Conservation (phyloP, 139 green algal species). For the Micractinium sp. region DNA sequence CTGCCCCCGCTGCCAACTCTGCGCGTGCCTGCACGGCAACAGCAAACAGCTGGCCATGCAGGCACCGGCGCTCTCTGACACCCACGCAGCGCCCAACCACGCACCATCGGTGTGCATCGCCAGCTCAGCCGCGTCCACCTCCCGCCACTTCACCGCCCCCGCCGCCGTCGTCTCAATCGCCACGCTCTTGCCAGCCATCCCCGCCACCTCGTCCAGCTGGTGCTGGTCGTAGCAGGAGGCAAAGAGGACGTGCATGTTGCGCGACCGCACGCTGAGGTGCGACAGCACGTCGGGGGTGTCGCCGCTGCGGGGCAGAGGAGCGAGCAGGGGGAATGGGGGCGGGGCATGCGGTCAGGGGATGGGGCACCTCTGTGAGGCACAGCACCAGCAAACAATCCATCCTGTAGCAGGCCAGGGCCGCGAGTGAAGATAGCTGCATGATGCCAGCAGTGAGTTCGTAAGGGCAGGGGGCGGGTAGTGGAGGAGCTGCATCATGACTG, state of each 20-base stretch:
- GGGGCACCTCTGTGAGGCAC: no score
- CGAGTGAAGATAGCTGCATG: no score
- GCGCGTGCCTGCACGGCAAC: no score
- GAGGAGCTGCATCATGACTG: no score
- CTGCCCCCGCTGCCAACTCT: neutral
- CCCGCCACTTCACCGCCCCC: conserved; percentile 78
- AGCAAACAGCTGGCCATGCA: neutral
- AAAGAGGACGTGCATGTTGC: conserved; percentile 87
- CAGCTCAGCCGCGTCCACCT: conserved; percentile 35
- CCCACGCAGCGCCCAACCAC: neutral
- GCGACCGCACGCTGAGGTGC: conserved; percentile 89
- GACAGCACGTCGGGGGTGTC: conserved; percentile 91
- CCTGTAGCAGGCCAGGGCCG: no score
- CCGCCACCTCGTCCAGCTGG: conserved; percentile 59
- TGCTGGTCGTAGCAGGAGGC: conserved; percentile 71
- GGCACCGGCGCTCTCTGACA: neutral
- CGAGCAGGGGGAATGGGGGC: neutral
- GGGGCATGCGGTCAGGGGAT: neutral
- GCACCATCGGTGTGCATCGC: neutral
- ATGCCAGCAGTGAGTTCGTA: no score
- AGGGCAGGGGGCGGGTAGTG: no score
- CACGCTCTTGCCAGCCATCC: conserved; percentile 43
- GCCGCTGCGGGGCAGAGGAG: conserved; percentile 27
- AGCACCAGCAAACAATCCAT: no score
- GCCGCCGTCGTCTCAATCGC: conserved; percentile 75